Evolutionary conservation across 768 basidiomycete genomes (phyloP), one percentile per base, ranked within the genome.

Genomic region (Pulveroboletus sp.): DNA sequence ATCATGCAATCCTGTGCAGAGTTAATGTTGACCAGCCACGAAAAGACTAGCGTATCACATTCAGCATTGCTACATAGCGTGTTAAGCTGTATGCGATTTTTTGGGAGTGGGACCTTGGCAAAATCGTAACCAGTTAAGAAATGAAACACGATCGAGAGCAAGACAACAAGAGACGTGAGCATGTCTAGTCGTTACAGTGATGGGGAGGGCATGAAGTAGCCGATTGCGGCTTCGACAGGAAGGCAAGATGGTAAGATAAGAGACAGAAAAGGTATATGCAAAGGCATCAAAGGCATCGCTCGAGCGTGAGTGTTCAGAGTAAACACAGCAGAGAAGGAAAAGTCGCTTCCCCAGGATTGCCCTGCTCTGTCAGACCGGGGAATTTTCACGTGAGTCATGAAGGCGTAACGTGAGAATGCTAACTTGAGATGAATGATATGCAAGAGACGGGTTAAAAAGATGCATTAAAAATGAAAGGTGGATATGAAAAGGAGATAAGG

Each of bases 181-280:
- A 81, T 83, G 76, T 56, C 81, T 85, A 83, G 78, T 82, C 79
- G 77, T 83, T 85, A 84, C 83, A 82, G 66, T 61, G 57, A 55
- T 45, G 51, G 63, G 49, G 47, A 62, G 44, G 35, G 51, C 48
- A 63, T 45, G 51, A 54, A 36, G 41, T 35, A 56, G 52, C 61
- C 60, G 58, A 40, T 54, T 56, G 56, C 35, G 39, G 49, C 54
- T 54, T 56, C 35, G 41, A 54, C 50, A 56, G 27, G 12, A 57
- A 26, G 54, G 45, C 39, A 36, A 26, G 22, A 13, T 19, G n/a
- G n/a, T n/a, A n/a, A 53, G 47, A 43, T 43, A 50, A 47, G 51
- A 40, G 39, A 51, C 23, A 37, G 40, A 26, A 53, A 46, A 39
- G 41, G 41, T 53, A 58, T 51, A 38, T 56, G 55, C 32, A 56